Evolutionary conservation across 495 filamentous ascomycete species (phyloP), one percentile per base, ranked within the genome.

Genomic region (Neurospora tetrasperma): DNA sequence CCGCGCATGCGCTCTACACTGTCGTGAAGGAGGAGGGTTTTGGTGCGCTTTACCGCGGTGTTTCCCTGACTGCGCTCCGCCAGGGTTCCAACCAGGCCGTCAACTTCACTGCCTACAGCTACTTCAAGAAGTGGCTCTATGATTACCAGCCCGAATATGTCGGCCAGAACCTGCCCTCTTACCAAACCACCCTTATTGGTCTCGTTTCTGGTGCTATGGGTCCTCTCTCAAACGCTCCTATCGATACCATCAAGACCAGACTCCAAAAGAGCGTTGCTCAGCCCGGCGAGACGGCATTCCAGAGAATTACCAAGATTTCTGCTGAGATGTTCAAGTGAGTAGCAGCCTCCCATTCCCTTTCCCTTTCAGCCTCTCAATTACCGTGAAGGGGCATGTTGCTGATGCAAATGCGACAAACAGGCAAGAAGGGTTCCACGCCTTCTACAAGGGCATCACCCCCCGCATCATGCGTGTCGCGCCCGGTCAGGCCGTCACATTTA

Each of bases 361-460:
- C 9, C 43, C 43, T 46, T 11, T 46, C 3, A 10, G 43, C 43
- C 7, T 72, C 14, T 40, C n/a, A 0, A 69, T 42, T 71, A 14
- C 14, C 59, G 1, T 31, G 27, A 1, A 31, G 27, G 27, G 27
- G 27, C n/a, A 44, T 31, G 6, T 18, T 20, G 66, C 41, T 68
- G 12, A 73, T 35, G 70, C 48, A 59, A 48, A 71, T 62, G 44
- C 12, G 62, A 40, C 12, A 4, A 44, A 71, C 74, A 88, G 86
- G 72, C 91, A 95, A 82, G 96, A 99, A 82, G 96, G 96, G 12
- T 85, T 92, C 73, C 89, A 92, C 69, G 95, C 95, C 12, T 99
- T 99, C 85, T 99, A 98, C 86, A 98, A 97, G 88, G 96, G 96
- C 74, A 98, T 99, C 82, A 99, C 96, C 71, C 96, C 96, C 10